Conservation (phyloP, 2,329 filamentous ascomycete species). For the Cladorrhinum sp. region DNA sequence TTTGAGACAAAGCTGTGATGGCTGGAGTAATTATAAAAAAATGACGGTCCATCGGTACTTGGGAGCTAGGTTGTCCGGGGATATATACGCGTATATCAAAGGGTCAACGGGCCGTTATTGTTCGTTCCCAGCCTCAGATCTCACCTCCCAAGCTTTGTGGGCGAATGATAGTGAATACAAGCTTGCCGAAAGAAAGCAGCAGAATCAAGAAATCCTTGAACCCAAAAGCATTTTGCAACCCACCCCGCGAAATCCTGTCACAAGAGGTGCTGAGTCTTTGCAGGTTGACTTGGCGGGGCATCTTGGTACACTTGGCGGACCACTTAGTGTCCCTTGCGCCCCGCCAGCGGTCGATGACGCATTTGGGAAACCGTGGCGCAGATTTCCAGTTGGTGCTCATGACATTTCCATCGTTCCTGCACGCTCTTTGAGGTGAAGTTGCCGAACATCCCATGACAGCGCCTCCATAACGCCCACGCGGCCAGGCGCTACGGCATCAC, state of each 20-base stretch:
- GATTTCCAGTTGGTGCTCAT: background rate
- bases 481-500: background rate
- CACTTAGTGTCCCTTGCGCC: background rate
- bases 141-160: background rate
- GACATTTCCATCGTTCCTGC: background rate
- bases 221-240: background rate
- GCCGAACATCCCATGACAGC: background rate
- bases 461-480: background rate
- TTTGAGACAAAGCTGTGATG: background rate
- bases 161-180: background rate
- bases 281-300: background rate
- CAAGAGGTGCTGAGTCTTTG: background rate
- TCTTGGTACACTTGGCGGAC: constrained; percentile 4
- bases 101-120: background rate
- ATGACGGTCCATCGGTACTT: background rate
- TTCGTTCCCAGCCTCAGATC: background rate
- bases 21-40: background rate
- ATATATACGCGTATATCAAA: background rate
- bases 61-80: background rate
- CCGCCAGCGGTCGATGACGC: constrained; percentile 8
- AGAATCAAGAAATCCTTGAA: background rate
- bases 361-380: constrained; percentile 6
- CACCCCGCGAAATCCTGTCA: background rate
- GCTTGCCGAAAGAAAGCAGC: background rate
- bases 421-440: background rate